Percentiles rank a stretch among this genome's conserved stretches.
Evolutionary conservation across 208 protist genomes (phyloP).

Genomic region (Leishmania tarentolae): DNA sequence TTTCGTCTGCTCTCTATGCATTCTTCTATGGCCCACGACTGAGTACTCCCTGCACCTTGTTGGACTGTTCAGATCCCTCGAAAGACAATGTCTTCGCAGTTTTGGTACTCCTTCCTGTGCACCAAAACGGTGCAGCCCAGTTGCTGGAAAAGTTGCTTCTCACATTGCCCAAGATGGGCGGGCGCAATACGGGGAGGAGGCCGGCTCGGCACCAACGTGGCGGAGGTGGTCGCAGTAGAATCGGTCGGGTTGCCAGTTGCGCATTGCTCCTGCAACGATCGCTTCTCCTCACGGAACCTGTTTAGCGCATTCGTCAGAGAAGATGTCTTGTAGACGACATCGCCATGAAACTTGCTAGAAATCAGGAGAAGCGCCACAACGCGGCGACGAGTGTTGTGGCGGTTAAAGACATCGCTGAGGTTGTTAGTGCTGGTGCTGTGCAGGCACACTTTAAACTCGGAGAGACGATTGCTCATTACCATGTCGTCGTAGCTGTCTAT

Average conservation of each 20-base stretch:
- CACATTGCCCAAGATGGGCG: slow-evolving; percentile 34
- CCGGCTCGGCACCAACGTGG: neutral
- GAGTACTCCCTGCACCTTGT: neutral
- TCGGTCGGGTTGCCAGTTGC: neutral
- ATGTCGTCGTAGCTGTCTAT: slow-evolving; percentile 4
- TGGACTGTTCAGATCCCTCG: neutral
- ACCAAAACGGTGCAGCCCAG: slow-evolving; percentile 41
- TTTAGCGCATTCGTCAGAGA: slow-evolving; percentile 38
- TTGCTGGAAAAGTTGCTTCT: slow-evolving; percentile 43
- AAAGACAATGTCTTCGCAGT: slow-evolving; percentile 22
- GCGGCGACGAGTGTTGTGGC: slow-evolving; percentile 31
- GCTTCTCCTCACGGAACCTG: slow-evolving; percentile 25
- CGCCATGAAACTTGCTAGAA: slow-evolving; percentile 49
- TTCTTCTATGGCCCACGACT: neutral
- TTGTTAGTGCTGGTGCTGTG: slow-evolving; percentile 21
- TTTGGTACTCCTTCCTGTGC: slow-evolving; percentile 33
- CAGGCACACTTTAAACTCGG: slow-evolving; percentile 3
- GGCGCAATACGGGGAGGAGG: slow-evolving; percentile 20
- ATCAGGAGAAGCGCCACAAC: slow-evolving; percentile 41
- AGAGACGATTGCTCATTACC: neutral
- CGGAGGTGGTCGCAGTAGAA: neutral
- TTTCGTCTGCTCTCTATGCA: neutral
- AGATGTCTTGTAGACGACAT: slow-evolving; percentile 41
- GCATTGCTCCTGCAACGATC: neutral
- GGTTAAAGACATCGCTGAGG: slow-evolving; percentile 31